Evolutionary conservation across 1,284 basidiomycete species (phyloP).

Genomic region (Pterulicium gracile): DNA sequence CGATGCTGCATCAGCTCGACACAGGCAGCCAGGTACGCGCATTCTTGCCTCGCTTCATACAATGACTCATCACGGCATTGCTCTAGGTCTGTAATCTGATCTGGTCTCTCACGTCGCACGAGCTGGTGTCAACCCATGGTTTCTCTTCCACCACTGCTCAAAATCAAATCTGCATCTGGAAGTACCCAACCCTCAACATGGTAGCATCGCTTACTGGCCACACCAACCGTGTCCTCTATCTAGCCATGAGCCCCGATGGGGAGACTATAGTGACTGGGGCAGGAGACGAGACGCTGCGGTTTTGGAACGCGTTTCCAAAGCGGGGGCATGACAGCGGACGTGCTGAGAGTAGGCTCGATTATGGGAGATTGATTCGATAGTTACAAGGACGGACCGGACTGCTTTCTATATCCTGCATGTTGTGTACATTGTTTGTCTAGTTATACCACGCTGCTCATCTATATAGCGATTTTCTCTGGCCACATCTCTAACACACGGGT

Average conservation of each 20-base stretch:
- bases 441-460: too few relatives aligned
- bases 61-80: slow-evolving; percentile 3
- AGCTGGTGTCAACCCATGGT: slow-evolving; percentile 95
- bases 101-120: slow-evolving; percentile 94
- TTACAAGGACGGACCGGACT: too few relatives aligned
- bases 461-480: too few relatives aligned
- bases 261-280: slow-evolving; percentile 98
- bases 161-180: slow-evolving; percentile 98
- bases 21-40: slow-evolving; percentile 82
- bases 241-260: slow-evolving; percentile 95
- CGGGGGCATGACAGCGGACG: slow-evolving; percentile 27
- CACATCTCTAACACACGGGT: too few relatives aligned
- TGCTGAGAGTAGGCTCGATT: background rate
- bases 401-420: too few relatives aligned
- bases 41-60: background rate
- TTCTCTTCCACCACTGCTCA: slow-evolving; percentile 91
- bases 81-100: slow-evolving; percentile 90
- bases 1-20: slow-evolving; percentile 77
- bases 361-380: background rate
- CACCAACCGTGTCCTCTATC: slow-evolving; percentile 88
- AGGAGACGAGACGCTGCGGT: slow-evolving; percentile 92
- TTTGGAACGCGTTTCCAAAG: slow-evolving; percentile 92
- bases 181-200: slow-evolving; percentile 88
- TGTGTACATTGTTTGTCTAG: too few relatives aligned
- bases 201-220: slow-evolving; percentile 94